Evolutionary conservation across 192 early-diverging fungal species (phyloP), one percentile per base, ranked within the genome.

Genomic region (Borealophlyctis nickersoniae): DNA sequence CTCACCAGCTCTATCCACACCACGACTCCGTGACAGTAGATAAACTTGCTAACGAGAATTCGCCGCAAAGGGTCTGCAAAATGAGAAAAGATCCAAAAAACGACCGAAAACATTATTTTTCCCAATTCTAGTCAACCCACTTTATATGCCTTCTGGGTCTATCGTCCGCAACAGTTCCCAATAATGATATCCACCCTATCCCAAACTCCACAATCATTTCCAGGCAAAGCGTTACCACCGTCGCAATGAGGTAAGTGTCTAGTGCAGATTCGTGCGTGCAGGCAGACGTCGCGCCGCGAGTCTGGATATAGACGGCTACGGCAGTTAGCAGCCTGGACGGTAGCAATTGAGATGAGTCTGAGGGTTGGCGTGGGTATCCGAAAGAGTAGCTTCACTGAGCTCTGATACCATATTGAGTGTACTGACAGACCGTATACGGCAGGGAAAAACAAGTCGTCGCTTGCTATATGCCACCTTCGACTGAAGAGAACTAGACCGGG

Each of bases 151-250:
- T 23, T 0, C 75, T 23, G 1, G 75, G 75, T 19, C 57, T 27
- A 31, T 65, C 63, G 55, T 77, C 67, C 11, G 66, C 49, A 1
- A 73, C 71, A 26, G 75, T 69, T 33, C 75, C 75, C 54, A 62
- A n/a, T 16, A 76, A 55, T 27, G 66, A 69, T 11, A 72, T 55
- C 48, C 60, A 60, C 0, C 30, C 60, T 48, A 72, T 69, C 3
- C 29, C 36, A 49, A 29, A 7, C 45, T 77, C 75, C 19, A 54
- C 52, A 3, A 39, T 48, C 14, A 77, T 28, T 32, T 69, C 67
- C 4, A 55, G 24, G 5, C 36, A n/a, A 16, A 69, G 60, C 22
- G 55, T 30, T 3, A 57, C 27, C 23, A 69, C 34, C 2, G 49
- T 22, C 2, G 63, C 26, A 22, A 69, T 51, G 22, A 69, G 30